Evolutionary conservation across 805 yeast species (phyloP).

Genomic region (Metschnikowia peoriensis): DNA sequence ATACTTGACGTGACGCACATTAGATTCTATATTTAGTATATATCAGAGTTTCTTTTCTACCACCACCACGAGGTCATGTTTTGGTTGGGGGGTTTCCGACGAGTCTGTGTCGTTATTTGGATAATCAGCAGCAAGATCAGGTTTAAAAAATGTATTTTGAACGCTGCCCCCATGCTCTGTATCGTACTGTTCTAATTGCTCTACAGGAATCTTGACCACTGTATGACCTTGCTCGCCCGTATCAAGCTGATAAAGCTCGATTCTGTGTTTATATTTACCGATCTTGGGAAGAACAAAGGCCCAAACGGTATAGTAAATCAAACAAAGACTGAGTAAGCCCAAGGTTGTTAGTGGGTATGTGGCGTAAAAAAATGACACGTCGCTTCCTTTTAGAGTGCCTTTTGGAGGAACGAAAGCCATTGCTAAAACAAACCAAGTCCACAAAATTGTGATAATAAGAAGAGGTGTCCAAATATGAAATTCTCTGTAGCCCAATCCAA

Average conservation of each 20-base stretch:
- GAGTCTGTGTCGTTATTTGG: conserved; percentile 1
- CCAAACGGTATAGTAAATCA: conserved; percentile 37
- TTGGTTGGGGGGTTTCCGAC: background rate
- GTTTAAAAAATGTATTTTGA: conserved; percentile 4
- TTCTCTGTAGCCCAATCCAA: conserved; percentile 17
- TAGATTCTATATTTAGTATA: too few species aligned
- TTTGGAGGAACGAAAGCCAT: conserved; percentile 45
- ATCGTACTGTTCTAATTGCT: conserved; percentile 34
- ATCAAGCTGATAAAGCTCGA: conserved; percentile 26
- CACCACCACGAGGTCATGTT: conserved; percentile 2
- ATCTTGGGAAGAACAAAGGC: conserved; percentile 31
- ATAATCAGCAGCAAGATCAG: background rate
- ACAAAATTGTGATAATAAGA: conserved; percentile 31
- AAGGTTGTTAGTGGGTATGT: conserved; percentile 40
- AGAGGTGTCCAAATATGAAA: conserved; percentile 24
- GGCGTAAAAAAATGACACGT: conserved; percentile 43
- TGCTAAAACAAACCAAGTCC: conserved; percentile 37
- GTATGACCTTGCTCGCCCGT: conserved; percentile 42
- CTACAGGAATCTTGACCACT: conserved; percentile 33
- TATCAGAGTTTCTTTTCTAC: background rate
- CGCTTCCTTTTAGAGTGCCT: conserved; percentile 39
- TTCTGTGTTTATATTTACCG: conserved; percentile 32
- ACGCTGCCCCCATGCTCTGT: conserved; percentile 18
- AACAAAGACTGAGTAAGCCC: conserved; percentile 33
- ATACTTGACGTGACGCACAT: too few species aligned